phyloP scores from a whole-genome alignment of 1,284 basidiomycete genomes.

The Rhodotorula sp. region DNA sequence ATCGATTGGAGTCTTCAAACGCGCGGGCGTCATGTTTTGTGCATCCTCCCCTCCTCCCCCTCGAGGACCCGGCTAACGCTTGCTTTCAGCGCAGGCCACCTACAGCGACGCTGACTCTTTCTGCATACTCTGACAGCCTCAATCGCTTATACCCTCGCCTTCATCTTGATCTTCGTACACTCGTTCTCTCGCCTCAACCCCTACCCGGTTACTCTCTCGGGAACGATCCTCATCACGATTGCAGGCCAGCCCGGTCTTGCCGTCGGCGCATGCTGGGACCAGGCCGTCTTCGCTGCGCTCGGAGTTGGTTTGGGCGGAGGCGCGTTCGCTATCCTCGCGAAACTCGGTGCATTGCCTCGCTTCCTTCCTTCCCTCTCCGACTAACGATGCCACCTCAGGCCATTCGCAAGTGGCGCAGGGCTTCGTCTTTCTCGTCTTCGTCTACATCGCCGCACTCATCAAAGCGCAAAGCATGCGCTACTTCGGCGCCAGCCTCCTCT shows the following conservation, averaged over 20 bases:
- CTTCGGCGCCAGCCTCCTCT: constrained; percentile 19
- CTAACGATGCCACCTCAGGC: background rate
- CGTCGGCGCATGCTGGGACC: constrained; percentile 40
- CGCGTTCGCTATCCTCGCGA: constrained; percentile 50
- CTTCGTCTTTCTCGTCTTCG: constrained; percentile 46
- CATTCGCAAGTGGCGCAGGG: constrained; percentile 50
- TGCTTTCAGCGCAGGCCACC: background rate
- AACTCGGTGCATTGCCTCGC: constrained; percentile 31
- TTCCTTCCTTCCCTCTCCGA: too few relatives aligned
- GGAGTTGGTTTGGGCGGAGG: constrained; percentile 48
- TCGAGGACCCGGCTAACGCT: background rate
- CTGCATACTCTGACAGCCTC: background rate
- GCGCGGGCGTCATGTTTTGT: too few relatives aligned
- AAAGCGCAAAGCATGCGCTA: constrained; percentile 27
- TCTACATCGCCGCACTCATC: constrained; percentile 27
- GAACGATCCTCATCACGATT: constrained; percentile 46
- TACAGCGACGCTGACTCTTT: background rate
- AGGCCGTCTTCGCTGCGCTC: constrained; percentile 43
- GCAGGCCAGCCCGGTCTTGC: constrained; percentile 49
- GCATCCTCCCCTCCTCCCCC: background rate
- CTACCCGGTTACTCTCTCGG: constrained; percentile 46
- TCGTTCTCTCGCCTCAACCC: constrained; percentile 44
- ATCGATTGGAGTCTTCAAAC: too few relatives aligned
- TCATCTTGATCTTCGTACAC: constrained; percentile 48
- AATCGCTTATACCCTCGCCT: constrained; percentile 20